Percentiles rank a stretch among this genome's conserved stretches.
phyloP scores from a whole-genome alignment of 306 rosid species.

The Casuarina equisetifolia region DNA sequence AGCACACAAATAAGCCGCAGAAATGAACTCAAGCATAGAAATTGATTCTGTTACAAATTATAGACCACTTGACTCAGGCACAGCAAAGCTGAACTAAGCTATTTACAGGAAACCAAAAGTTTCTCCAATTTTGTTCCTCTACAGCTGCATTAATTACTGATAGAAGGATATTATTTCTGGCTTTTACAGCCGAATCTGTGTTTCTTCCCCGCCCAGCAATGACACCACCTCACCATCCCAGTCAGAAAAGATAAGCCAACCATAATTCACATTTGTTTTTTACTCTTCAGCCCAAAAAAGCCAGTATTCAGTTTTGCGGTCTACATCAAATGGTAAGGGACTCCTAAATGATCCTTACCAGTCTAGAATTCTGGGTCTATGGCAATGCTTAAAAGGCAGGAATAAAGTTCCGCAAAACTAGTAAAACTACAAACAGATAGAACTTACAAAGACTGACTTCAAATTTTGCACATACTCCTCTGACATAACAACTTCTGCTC shows the following conservation, averaged over 20 bases:
- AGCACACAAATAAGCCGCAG: background rate
- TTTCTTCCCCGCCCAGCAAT: no score
- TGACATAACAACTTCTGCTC: slow-evolving; percentile 59
- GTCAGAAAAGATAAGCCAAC: no score
- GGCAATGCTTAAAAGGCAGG: background rate
- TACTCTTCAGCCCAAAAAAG: background rate
- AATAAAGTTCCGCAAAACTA: background rate
- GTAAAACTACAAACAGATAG: background rate
- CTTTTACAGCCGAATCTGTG: no score
- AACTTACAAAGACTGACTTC: slow-evolving; percentile 62
- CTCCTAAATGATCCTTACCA: background rate
- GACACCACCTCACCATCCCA: no score
- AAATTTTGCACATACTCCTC: slow-evolving; percentile 43
- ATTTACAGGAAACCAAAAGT: background rate
- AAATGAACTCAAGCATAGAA: background rate
- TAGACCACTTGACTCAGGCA: background rate
- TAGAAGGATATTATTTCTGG: background rate
- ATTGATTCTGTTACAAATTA: background rate
- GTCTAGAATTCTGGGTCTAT: background rate
- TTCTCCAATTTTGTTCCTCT: background rate
- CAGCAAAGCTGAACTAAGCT: background rate
- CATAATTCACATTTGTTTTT: background rate
- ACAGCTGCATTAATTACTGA: background rate
- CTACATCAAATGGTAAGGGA: background rate
- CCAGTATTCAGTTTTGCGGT: background rate